A percentile compares a stretch with the other conserved stretches of the same genome.
Evolutionary conservation across 768 basidiomycete species (phyloP).

Genomic region (Naganishia vaughanmartiniae): DNA sequence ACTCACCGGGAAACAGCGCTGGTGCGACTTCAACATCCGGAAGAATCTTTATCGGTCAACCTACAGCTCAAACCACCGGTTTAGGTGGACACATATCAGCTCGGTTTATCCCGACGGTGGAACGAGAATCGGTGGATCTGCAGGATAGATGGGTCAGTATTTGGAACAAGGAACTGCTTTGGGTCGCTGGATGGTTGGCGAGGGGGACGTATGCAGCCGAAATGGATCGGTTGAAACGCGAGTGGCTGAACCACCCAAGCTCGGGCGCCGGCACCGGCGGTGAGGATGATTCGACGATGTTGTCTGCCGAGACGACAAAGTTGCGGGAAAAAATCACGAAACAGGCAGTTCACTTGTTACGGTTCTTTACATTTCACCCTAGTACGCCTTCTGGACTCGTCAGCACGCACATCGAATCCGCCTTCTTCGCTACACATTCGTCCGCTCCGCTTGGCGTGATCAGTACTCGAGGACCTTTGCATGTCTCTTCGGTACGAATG

Average conservation of each 20-base stretch:
- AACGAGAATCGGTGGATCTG: slow-evolving; percentile 86
- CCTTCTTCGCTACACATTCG: slow-evolving; percentile 70
- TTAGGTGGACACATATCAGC: slow-evolving; percentile 68
- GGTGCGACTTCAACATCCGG: slow-evolving; percentile 62
- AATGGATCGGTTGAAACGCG: slow-evolving; percentile 60
- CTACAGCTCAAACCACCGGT: slow-evolving; percentile 89
- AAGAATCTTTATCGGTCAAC: slow-evolving; percentile 86
- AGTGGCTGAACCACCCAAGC: slow-evolving; percentile 58
- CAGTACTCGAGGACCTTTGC: slow-evolving; percentile 69
- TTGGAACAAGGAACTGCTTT: slow-evolving; percentile 88
- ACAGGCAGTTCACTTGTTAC: slow-evolving; percentile 72
- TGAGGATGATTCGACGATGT: not conserved
- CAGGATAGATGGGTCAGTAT: slow-evolving; percentile 64
- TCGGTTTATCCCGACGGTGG: slow-evolving; percentile 91
- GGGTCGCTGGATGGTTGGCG: slow-evolving; percentile 75
- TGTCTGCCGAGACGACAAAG: slow-evolving; percentile 35
- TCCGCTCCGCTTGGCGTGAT: slow-evolving; percentile 65
- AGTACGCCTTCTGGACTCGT: slow-evolving; percentile 85
- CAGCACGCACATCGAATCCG: slow-evolving; percentile 65
- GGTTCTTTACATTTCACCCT: slow-evolving; percentile 82
- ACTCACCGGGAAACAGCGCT: not conserved
- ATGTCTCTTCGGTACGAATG: slow-evolving; percentile 66
- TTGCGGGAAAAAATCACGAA: slow-evolving; percentile 57
- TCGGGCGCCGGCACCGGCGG: slow-evolving; percentile 34
- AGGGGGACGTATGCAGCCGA: slow-evolving; percentile 83